phyloP scores from a whole-genome alignment of 164 flowering plant species.

The Piper longum region DNA sequence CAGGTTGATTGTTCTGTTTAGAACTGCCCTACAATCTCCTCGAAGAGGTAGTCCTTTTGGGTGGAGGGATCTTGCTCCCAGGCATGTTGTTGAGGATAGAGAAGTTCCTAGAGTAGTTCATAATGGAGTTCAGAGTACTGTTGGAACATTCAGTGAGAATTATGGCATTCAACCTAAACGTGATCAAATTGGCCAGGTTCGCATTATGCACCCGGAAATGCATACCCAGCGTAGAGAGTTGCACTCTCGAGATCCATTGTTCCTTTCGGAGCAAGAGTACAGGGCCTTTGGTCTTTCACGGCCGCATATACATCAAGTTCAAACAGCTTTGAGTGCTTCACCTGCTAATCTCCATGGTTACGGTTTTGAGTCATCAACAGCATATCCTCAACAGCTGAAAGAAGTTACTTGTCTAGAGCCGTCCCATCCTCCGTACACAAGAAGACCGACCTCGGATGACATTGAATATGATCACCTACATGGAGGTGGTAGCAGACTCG shows the following conservation, averaged over 20 bases:
- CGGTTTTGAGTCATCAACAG: conserved; percentile 15
- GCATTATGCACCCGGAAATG: neutral
- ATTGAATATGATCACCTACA: neutral
- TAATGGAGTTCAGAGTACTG: neutral
- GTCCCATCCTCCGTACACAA: conserved; percentile 11
- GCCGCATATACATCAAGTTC: conserved; percentile 2
- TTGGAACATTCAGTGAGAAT: neutral
- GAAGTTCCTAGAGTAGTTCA: conserved; percentile 11
- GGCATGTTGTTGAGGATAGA: conserved; percentile 4
- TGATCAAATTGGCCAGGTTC: neutral
- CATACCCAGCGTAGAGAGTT: neutral
- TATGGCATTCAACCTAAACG: conserved; percentile 6
- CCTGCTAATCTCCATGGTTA: conserved; percentile 12
- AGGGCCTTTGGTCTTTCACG: conserved; percentile 13
- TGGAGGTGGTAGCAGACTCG: neutral
- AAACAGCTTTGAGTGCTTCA: conserved; percentile 1
- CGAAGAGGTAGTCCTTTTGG: conserved; percentile 1
- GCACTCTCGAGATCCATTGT: conserved; percentile 6
- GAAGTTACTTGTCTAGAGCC: conserved; percentile 5
- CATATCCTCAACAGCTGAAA: conserved; percentile 16
- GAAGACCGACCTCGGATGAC: neutral
- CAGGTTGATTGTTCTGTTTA: conserved; percentile 39
- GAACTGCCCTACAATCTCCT: conserved; percentile 23
- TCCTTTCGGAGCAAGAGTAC: conserved; percentile 14
- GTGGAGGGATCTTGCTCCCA: conserved; percentile 6